Percentiles rank a stretch among this genome's conserved stretches.
phyloP scores from a whole-genome alignment of 1,284 basidiomycete species.

The Marasmius fiardii region DNA sequence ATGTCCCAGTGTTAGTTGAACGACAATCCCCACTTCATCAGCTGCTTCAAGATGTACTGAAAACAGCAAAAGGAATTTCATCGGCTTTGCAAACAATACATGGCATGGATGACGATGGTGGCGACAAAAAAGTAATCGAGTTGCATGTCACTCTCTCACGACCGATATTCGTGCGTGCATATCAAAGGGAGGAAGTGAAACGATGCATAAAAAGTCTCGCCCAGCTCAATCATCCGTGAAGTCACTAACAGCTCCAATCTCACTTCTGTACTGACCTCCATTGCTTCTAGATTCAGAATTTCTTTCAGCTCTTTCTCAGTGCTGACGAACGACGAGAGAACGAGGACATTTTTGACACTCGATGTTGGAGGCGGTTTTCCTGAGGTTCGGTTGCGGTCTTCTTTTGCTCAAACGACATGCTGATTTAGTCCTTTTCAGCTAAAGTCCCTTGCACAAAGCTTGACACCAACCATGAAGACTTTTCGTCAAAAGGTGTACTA shows the following conservation, averaged over 20 bases:
- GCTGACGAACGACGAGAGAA: slow-evolving; percentile 76
- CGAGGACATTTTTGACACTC: slow-evolving; percentile 68
- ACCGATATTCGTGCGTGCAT: slow-evolving; percentile 71
- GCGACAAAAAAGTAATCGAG: slow-evolving; percentile 26
- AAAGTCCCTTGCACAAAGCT: slow-evolving; percentile 41
- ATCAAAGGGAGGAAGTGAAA: slow-evolving; percentile 71
- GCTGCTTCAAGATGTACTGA: slow-evolving; percentile 47
- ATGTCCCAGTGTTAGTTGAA: slow-evolving; percentile 53
- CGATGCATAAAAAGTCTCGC: slow-evolving; percentile 50
- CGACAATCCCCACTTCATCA: slow-evolving; percentile 37
- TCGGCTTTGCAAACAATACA: slow-evolving; percentile 48
- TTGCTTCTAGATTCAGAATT: slow-evolving; percentile 55
- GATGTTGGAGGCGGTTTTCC: slow-evolving; percentile 77
- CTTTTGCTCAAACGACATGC: slow-evolving; percentile 11
- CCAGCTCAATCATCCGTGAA: slow-evolving; percentile 43
- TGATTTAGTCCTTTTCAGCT: slow-evolving; percentile 39
- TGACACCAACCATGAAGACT: slow-evolving; percentile 49
- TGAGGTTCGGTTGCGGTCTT: slow-evolving; percentile 43
- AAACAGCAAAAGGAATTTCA: slow-evolving; percentile 37
- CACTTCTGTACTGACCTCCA: slow-evolving; percentile 5
- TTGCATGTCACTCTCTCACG: slow-evolving; percentile 75
- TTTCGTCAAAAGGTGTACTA: slow-evolving; percentile 76
- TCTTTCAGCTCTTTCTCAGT: slow-evolving; percentile 71
- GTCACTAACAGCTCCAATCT: slow-evolving; percentile 21
- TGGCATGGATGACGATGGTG: slow-evolving; percentile 13